Evolutionary conservation across 2,329 filamentous ascomycete species (phyloP).

Genomic region (Ascochyta pisi): DNA sequence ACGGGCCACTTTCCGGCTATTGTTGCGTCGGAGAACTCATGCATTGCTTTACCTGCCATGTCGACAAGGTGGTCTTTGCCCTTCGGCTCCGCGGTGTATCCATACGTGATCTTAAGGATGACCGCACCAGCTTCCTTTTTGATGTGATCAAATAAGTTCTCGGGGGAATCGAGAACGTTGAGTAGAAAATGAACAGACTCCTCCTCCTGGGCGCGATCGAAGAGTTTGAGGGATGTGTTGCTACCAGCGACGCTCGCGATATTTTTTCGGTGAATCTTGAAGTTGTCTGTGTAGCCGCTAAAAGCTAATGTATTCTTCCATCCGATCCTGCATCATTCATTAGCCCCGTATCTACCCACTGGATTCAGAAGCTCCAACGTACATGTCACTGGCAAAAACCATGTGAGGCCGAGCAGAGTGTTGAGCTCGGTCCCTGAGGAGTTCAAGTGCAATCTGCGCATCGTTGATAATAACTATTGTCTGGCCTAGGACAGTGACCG

Average conservation of each 20-base stretch:
- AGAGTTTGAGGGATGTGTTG: slow-evolving; percentile 27
- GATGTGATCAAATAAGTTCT: slow-evolving; percentile 37
- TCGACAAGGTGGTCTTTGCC: slow-evolving; percentile 54
- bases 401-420: slow-evolving; percentile 32
- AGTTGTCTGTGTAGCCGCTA: slow-evolving; percentile 28
- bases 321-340: slow-evolving; percentile 26
- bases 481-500: slow-evolving; percentile 37
- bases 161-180: slow-evolving; percentile 30
- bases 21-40: slow-evolving; percentile 50
- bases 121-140: slow-evolving; percentile 37
- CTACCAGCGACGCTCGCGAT: slow-evolving; percentile 36
- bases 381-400: slow-evolving; percentile 38
- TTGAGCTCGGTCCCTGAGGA: slow-evolving; percentile 29
- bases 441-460: slow-evolving; percentile 33
- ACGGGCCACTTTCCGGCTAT: slow-evolving; percentile 56
- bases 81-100: slow-evolving; percentile 54
- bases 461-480: slow-evolving; percentile 42
- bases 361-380: neutral
- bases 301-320: slow-evolving; percentile 35
- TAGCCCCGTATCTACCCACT: neutral
- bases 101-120: slow-evolving; percentile 43
- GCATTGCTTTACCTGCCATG: slow-evolving; percentile 51
- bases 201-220: slow-evolving; percentile 39
- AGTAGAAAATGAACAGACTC: slow-evolving; percentile 39
- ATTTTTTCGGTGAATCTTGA: slow-evolving; percentile 36